Evolutionary conservation across 2,329 filamentous ascomycete species (phyloP), one percentile per base, ranked within the genome.

Genomic region (Teratosphaeria destructans): DNA sequence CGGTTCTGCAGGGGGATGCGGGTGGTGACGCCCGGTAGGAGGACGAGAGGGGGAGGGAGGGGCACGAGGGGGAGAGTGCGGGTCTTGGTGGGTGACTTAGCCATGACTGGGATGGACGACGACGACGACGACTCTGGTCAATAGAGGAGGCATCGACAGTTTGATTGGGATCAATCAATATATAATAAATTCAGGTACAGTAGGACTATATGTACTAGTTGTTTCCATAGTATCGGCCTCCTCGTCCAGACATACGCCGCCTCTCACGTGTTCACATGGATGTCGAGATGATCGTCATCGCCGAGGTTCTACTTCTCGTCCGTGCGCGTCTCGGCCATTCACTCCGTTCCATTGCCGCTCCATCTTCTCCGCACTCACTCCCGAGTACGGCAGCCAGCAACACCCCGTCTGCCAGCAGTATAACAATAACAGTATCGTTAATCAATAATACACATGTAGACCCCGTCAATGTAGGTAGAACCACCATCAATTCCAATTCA

Each of bases 11-110:
- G 87, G 58, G 90, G 85, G 65, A 97, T 88, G 67, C 92, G 88
- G 67, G 95, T 83, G 56, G 92, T 85, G 59, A 92, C 85, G 63
- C 91, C 90, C 3, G 94, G 94, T 10, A 96, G 83, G 49, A 97
- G 84, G 65, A 96, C 88, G 63, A 85, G 83, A 65, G 87, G 88
- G 70, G 87, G 85, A 57, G 90, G 85, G 52, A 97, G 83, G 43
- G 91, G 89, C 66, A 97, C 87, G 67, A 97, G 77, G 54, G 93
- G 89, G 37, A 96, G 74, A 6, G 58, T 61, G 43, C 59, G 60
- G 23, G 56, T 55, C 54, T 55, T 54, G 37, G 12, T 56, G 29
- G 16, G 35, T 32, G 49, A 54, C 56, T 58, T 58, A 11, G 56
- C 56, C 56, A 58, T 58, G 52, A 11, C 11, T 54, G 32, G 19